Evolutionary conservation across 208 protist genomes (phyloP), one percentile per base, ranked within the genome.

Genomic region (Wallacemonas sp.): DNA sequence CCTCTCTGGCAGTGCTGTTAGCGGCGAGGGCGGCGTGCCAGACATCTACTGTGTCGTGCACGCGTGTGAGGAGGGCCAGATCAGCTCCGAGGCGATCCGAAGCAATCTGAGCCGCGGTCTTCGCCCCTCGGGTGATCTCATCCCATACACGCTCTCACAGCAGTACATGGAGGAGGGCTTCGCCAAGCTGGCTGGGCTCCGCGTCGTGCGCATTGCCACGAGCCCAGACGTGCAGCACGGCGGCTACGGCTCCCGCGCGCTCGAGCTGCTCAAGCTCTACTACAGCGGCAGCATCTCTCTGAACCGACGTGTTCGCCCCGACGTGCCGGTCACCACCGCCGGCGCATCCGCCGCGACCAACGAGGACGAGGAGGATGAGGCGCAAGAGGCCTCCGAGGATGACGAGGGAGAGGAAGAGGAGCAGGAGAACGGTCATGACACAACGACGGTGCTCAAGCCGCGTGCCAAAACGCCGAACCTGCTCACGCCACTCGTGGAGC

Each of bases 141-240:
- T 99, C 71, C 98, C 99, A 16, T 99, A 99, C 96, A 99, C 98
- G 2, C 66, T 99, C 1, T 93, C 97, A 0, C 95, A 99, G 78
- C 86, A 94, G 67, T 99, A 92, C 73, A 83, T 99, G 61, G 98
- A 99, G 63, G 85, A 95, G 61, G 83, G 89, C 27, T 99, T 99
- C 69, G 92, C 97, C 38, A 78, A 88, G 44, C 84, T 99, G 27
- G 95, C 90, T 3, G 99, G 99, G 2, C 87, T 97, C 17, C 91
- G 99, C 48, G 78, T 99, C 12, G 97, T 99, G 26, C 91, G 99
- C 41, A 99, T 99, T 46, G 99, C 99, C 21, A 99, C 98, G 1
- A 97, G 99, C 74, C 98, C 99, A 0, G 93, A 98, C 54, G 85
- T 99, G 61, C 87, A 97, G 57, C 79, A 81, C 27, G 97, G 98